Base-by-base conservation (phyloP, 2,329 filamentous ascomycete species). In the Hypoxylon sp. region DNA sequence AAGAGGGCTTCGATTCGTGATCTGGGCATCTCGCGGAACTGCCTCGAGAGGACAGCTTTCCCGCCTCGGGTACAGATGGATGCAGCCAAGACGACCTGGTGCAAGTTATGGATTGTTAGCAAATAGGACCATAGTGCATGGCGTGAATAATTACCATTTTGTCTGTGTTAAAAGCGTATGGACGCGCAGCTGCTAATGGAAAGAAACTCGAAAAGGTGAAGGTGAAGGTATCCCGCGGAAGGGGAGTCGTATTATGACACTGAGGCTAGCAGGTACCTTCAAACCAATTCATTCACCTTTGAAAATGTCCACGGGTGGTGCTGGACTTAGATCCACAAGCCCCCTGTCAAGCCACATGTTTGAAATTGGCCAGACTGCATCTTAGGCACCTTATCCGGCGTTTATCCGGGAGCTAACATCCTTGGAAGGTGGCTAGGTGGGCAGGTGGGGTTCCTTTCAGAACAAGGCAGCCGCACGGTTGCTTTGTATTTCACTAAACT, bases 31-130 rank as follows among this genome's bases (percentile, higher is more conserved):
- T 98, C 95, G 74, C 95, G 90, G 81, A 99, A 99, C 83, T 97
- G 94, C 77, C 96, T 91, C 71, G 96, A 98, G 80, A 99, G 91
- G 77, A 99, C 94, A 81, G 95, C 93, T 86, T 99, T 99, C 80
- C 96, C 96, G 80, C 96, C 96, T 74, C 96, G 90, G 80, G 96
- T 99, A 83, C 95, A 98, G 85, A 99, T 97, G 77, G 96, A 98
- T 77, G 96, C 96, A 81, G 95, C 96, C 80, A 99, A 93, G 81
- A 99, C 93, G 80, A 99, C 96, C 96, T 97, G 74, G 68, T 62
- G 69, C 72, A 71, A 73, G 70, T 59, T 39, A 67, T 29, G 45
- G 25, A 27, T 16, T 5, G 48, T 65, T 61, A 68, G 55, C 34
- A 14, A 55, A 23, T 9, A 5, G 29, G n/a, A 29, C 14, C 37